phyloP scores from a whole-genome alignment of 2,329 filamentous ascomycete genomes.

The Pyrenophora graminea region DNA sequence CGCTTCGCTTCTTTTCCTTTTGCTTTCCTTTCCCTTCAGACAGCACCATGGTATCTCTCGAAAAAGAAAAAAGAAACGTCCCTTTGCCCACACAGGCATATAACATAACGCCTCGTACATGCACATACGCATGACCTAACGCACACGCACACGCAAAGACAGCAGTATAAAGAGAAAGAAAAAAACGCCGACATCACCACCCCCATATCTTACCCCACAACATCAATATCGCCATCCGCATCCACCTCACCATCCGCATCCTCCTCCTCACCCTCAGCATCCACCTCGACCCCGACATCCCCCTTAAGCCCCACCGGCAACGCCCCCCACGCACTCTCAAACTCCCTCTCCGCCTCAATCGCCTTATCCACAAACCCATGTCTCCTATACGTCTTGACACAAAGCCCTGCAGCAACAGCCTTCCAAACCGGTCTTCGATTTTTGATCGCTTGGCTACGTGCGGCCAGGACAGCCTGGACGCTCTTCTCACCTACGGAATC shows the following conservation, averaged over 20 bases:
- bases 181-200: no score
- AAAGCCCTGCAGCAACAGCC: slow-evolving; percentile 39
- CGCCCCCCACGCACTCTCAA: slow-evolving; percentile 25
- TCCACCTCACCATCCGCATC: background rate
- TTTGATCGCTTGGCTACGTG: slow-evolving; percentile 29
- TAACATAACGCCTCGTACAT: no score
- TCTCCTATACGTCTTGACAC: slow-evolving; percentile 33
- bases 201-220: background rate
- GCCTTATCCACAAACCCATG: slow-evolving; percentile 37
- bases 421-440: slow-evolving; percentile 34
- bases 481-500: slow-evolving; percentile 71
- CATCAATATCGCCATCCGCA: background rate
- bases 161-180: no score
- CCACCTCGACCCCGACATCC: slow-evolving; percentile 29
- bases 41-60: no score
- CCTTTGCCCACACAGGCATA: no score
- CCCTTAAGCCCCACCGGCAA: slow-evolving; percentile 34
- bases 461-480: slow-evolving; percentile 52
- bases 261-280: background rate
- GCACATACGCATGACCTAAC: no score
- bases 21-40: no score
- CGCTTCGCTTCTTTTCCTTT: no score
- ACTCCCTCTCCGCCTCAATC: slow-evolving; percentile 21
- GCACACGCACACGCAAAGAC: no score
- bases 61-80: no score